Evolutionary conservation across 495 filamentous ascomycete species (phyloP).

Genomic region (Xanthoparmelia taractica): DNA sequence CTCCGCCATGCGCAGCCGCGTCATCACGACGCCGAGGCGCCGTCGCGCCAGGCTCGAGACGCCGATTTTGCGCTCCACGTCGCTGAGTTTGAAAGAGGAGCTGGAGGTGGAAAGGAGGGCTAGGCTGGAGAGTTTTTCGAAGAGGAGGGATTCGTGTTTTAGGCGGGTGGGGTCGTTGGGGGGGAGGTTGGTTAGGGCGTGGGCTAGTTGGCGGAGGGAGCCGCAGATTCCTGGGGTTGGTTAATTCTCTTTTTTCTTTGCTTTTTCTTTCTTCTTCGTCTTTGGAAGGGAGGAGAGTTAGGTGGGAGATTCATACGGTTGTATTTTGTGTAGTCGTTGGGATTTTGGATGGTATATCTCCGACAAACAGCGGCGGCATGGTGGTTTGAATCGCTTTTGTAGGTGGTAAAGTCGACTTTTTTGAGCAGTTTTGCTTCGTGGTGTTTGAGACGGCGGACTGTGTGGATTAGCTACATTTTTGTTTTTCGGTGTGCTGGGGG

Average conservation of each 20-base stretch:
- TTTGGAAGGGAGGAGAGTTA: background rate
- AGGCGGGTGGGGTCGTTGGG: constrained; percentile 69
- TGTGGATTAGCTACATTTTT: constrained; percentile 33
- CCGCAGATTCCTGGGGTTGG: constrained; percentile 53
- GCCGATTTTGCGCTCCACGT: constrained; percentile 78
- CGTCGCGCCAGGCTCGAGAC: constrained; percentile 77
- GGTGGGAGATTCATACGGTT: constrained; percentile 39
- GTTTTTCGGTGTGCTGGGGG: background rate
- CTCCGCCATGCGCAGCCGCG: constrained; percentile 79
- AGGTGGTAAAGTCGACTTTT: constrained; percentile 93
- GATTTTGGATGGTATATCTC: constrained; percentile 81
- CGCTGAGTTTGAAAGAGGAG: constrained; percentile 58
- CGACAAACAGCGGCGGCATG: constrained; percentile 69
- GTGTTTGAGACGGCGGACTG: constrained; percentile 88
- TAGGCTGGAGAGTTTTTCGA: constrained; percentile 87
- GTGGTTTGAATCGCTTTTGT: constrained; percentile 80
- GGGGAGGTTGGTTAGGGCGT: constrained; percentile 68
- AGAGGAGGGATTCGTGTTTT: constrained; percentile 72
- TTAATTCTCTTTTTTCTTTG: background rate
- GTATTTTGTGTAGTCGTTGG: constrained; percentile 81
- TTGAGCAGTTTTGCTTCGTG: constrained; percentile 81
- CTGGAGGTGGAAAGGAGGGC: constrained; percentile 51
- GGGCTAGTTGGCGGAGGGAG: constrained; percentile 77
- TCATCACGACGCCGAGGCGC: constrained; percentile 80
- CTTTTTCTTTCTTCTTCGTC: background rate